Conservation (phyloP, 2,329 filamentous ascomycete species). For the Purpureocillium takamizusanense region DNA sequence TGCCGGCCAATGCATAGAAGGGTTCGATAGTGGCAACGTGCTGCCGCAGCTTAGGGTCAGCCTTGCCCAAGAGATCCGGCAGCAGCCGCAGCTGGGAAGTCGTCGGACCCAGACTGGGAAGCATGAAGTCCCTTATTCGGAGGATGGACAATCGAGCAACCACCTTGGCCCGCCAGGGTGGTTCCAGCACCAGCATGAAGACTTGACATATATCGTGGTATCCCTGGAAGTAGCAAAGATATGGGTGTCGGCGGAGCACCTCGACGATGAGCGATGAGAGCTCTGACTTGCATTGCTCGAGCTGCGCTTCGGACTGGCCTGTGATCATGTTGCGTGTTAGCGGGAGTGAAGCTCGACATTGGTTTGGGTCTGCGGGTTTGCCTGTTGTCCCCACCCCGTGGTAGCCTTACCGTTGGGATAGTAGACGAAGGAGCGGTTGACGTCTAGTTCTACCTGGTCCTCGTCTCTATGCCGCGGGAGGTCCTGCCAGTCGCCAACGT, state of each 20-base stretch:
- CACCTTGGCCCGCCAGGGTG: slow-evolving; percentile 47
- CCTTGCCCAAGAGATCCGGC: slow-evolving; percentile 66
- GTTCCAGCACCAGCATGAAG: slow-evolving; percentile 73
- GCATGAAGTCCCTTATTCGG: slow-evolving; percentile 95
- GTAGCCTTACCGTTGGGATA: slow-evolving; percentile 85
- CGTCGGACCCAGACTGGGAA: slow-evolving; percentile 74
- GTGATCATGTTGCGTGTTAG: slow-evolving; percentile 1
- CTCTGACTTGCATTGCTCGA: slow-evolving; percentile 62
- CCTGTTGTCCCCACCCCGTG: too few species aligned
- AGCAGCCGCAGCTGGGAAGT: slow-evolving; percentile 80
- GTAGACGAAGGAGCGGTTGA: slow-evolving; percentile 94
- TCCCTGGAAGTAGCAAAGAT: slow-evolving; percentile 93
- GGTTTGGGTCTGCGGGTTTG: too few species aligned
- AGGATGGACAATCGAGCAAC: slow-evolving; percentile 79
- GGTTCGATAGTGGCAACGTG: slow-evolving; percentile 76
- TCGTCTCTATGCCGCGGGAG: slow-evolving; percentile 77
- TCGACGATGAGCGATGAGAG: slow-evolving; percentile 73
- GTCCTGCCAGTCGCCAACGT: slow-evolving; percentile 40
- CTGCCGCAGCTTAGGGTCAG: slow-evolving; percentile 60
- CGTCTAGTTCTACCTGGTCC: slow-evolving; percentile 83
- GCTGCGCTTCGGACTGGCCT: slow-evolving; percentile 62
- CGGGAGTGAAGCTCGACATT: too few species aligned
- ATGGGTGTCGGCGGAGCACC: slow-evolving; percentile 71
- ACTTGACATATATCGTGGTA: slow-evolving; percentile 99
- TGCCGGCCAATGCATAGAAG: slow-evolving; percentile 89